Evolutionary conservation across 345 rosid genomes (phyloP).

Genomic region (Acer yangbiense): DNA sequence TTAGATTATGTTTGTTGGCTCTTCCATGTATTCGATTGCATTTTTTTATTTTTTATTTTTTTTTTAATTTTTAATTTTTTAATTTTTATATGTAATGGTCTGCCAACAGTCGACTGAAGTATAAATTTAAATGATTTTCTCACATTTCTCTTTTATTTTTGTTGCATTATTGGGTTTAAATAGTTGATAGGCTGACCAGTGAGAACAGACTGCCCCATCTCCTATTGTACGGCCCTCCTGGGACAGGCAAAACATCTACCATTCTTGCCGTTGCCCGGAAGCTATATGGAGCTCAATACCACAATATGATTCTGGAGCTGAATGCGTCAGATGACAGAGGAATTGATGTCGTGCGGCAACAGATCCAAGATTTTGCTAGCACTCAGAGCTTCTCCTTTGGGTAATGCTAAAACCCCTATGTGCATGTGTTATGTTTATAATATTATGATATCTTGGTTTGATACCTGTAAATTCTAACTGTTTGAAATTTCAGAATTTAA

Average conservation of each 20-base stretch:
- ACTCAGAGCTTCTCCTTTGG: slow-evolving; percentile 95
- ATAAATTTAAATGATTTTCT: background rate
- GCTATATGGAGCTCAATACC: slow-evolving; percentile 84
- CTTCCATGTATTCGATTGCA: background rate
- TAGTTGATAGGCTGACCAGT: slow-evolving; percentile 92
- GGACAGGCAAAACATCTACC: slow-evolving; percentile 98
- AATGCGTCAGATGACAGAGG: slow-evolving; percentile 98
- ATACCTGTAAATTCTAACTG: slow-evolving; percentile 10
- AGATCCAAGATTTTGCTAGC: slow-evolving; percentile 97
- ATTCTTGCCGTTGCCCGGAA: slow-evolving; percentile 96
- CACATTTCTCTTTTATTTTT: background rate
- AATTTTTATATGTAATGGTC: background rate
- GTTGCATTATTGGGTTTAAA: slow-evolving; percentile 12
- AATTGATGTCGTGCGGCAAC: slow-evolving; percentile 89
- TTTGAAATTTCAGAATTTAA: background rate
- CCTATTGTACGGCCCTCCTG: slow-evolving; percentile 92
- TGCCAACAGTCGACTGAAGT: background rate
- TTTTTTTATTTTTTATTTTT: no score
- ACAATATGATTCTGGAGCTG: slow-evolving; percentile 92
- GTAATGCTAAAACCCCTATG: slow-evolving; percentile 21
- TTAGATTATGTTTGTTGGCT: background rate
- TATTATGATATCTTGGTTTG: background rate
- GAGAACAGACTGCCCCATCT: slow-evolving; percentile 97
- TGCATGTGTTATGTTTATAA: background rate
- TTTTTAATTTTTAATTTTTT: no score